phyloP scores from a whole-genome alignment of 129 eudicot species.

The Arctium lappa region DNA sequence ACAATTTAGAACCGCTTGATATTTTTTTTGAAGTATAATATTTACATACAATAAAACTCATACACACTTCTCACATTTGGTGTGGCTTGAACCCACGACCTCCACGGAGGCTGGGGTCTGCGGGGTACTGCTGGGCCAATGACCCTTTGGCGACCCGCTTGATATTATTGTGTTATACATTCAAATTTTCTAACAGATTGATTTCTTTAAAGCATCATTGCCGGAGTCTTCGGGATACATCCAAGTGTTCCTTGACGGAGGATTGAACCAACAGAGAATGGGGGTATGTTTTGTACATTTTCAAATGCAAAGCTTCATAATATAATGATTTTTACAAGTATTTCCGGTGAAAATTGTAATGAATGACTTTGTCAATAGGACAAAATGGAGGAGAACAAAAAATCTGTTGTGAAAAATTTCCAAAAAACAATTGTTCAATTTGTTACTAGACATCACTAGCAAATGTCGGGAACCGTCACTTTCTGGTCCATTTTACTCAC shows the following conservation, averaged over 20 bases:
- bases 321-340: background rate
- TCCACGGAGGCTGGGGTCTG: background rate
- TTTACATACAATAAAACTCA: background rate
- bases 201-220: slow-evolving; percentile 38
- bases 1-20: background rate
- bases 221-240: slow-evolving; percentile 85
- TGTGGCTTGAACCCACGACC: background rate
- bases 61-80: background rate
- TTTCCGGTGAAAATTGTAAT: background rate
- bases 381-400: background rate
- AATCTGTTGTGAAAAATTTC: too few relatives aligned
- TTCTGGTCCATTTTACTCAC: background rate
- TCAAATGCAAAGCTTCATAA: background rate
- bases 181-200: slow-evolving; percentile 14
- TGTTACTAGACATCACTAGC: background rate
- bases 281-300: slow-evolving; percentile 62
- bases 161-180: background rate
- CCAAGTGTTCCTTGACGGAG: slow-evolving; percentile 98
- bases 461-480: background rate
- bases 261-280: slow-evolving; percentile 97
- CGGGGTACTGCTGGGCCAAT: background rate
- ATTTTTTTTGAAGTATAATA: too few relatives aligned
- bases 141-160: background rate
- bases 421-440: background rate
- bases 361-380: too few relatives aligned